Base-by-base conservation (phyloP, 441 rosid genomes). In the Capsella rubella region DNA sequence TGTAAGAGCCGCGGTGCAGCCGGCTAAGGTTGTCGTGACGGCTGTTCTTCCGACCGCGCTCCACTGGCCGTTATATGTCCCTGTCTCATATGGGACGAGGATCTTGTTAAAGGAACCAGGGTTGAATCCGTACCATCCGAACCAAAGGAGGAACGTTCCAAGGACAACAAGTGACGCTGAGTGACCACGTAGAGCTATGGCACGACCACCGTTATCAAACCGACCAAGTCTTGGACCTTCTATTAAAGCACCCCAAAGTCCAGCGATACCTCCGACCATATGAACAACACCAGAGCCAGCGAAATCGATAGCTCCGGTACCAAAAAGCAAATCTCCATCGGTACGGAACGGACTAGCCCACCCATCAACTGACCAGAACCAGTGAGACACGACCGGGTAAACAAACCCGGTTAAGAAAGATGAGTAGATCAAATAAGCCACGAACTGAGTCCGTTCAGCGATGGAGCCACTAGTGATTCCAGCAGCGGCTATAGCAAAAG, bases 91-190 rank as follows among this genome's bases (percentile, higher is more conserved):
- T 6, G 96, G 15, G 12, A 87, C 89, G 0, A 84, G 82, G 70
- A 93, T 87, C 82, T 86, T 85, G 49, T 77, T 77, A 29, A 87
- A 85, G 0, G 98, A 89, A 6, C 97, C 90, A 1, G 95, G 93
- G 67, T 90, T 90, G 40, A 90, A 90, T 37, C 98, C 95, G 13
- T 87, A 89, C 95, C 95, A 92, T 3, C 96, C 96, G 18, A 88
- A 90, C 96, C 93, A 90, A 7, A 88, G 73, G 27, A 87, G 75
- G 79, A 89, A 86, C 0, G 92, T 90, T 4, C 97, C 94, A 4
- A 88, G 90, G 34, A 90, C 98, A 6, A 88, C 94, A 1, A 85
- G 74, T 1, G 91, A 89, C 1, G 93, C 95, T 60, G 89, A 90
- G 55, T 89, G 95, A 16, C 98, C 95, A 3, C 92, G 85, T 74